phyloP scores from a whole-genome alignment of 2,329 filamentous ascomycete species.

The Colletotrichum sojae region DNA sequence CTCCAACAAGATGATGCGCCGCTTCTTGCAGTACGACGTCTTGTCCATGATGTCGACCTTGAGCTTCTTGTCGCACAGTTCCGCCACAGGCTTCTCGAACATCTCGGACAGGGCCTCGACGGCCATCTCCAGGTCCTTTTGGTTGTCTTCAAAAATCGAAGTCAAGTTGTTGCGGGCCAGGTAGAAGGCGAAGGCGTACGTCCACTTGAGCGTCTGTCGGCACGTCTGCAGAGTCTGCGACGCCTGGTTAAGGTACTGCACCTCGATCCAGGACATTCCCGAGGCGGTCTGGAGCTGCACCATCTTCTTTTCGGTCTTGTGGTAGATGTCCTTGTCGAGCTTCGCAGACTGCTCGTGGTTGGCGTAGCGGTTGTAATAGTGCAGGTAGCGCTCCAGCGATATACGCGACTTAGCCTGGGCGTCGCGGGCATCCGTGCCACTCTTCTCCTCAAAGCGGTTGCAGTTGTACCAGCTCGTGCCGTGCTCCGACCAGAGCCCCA shows the following conservation, averaged over 20 bases:
- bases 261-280: conserved; percentile 98
- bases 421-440: conserved; percentile 88
- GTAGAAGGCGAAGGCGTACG: conserved; percentile 98
- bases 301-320: conserved; percentile 99
- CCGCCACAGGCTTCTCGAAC: conserved; percentile 96
- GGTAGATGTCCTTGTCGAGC: conserved; percentile 94
- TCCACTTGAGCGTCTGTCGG: conserved; percentile 99
- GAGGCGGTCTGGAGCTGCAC: conserved; percentile 93
- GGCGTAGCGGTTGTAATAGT: conserved; percentile 99
- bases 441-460: conserved; percentile 97
- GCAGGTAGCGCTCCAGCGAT: conserved; percentile 94
- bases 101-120: conserved; percentile 98
- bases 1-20: conserved; percentile 88
- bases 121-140: conserved; percentile 97
- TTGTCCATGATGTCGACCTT: conserved; percentile 99
- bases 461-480: conserved; percentile 99
- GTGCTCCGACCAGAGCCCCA: conserved; percentile 98
- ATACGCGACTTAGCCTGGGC: conserved; percentile 92
- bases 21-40: conserved; percentile 95
- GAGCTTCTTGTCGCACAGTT: conserved; percentile 87
- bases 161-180: conserved; percentile 96
- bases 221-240: conserved; percentile 96
- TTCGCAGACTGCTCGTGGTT: conserved; percentile 99
- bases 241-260: conserved; percentile 94
- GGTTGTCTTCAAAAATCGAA: conserved; percentile 98